These are phyloP conservation scores for Chaetoscypha palmicola DNA, from an alignment of 2,329 filamentous ascomycete genomes.

Conservation along the genomic window DNA sequence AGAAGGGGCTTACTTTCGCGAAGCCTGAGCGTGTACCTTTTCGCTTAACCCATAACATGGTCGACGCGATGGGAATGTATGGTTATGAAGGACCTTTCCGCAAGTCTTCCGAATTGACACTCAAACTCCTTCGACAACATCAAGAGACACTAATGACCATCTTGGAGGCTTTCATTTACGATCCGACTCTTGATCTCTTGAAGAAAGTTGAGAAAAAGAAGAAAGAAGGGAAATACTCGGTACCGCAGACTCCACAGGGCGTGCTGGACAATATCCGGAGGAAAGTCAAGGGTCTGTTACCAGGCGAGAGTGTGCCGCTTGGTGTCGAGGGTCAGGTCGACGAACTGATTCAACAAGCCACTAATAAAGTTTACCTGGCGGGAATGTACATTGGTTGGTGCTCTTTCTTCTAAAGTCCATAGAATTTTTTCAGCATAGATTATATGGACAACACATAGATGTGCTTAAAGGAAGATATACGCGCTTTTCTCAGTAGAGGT, in stretches of 20 bases:
- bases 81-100: constrained; percentile 91
- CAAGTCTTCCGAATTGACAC: constrained; percentile 81
- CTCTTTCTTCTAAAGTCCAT: constrained; percentile 51
- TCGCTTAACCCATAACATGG: constrained; percentile 96
- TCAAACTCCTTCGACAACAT: constrained; percentile 77
- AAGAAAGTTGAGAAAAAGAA: constrained; percentile 55
- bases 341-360: constrained; percentile 82
- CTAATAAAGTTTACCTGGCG: constrained; percentile 69
- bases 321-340: constrained; percentile 97
- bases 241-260: constrained; percentile 64
- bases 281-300: constrained; percentile 78
- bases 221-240: constrained; percentile 31
- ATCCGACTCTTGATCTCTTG: constrained; percentile 90
- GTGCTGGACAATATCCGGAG: constrained; percentile 84
- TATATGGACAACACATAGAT: too few relatives aligned
- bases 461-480: too few relatives aligned
- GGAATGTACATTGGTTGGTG: constrained; percentile 98
- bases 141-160: constrained; percentile 97
- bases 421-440: too few relatives aligned
- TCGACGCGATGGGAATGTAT: constrained; percentile 92
- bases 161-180: constrained; percentile 92
- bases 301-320: constrained; percentile 83
- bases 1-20: constrained; percentile 92
- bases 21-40: constrained; percentile 95
- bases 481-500: too few relatives aligned